Evolutionary conservation across 2,329 filamentous ascomycete genomes (phyloP), one percentile per base, ranked within the genome.

Genomic region (Trichoderma polysporum): DNA sequence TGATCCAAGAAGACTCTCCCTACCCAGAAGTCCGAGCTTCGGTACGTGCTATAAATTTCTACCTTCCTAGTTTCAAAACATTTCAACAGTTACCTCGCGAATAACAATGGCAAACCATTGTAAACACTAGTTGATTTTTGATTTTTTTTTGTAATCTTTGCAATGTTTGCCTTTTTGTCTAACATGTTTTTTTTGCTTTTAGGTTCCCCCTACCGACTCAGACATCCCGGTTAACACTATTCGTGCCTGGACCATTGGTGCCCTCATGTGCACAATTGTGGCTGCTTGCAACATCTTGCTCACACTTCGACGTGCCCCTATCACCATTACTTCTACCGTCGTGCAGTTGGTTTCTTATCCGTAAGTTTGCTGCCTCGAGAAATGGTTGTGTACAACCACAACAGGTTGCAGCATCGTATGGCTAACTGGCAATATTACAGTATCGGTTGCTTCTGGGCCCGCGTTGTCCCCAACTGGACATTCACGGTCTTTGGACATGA

Each of bases 221-320:
- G 84, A 86, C n/a, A 73, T 85, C 4, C 81, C 84, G 7, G 79
- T 81, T 66, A 85, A 85, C 74, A 89, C 87, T 3, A 80, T 89
- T 66, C 86, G 87, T 22, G 85, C 86, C 12, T 89, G 87, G 87
- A 70, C 74, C 6, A 85, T 89, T 66, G 87, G 87, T 37, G 70
- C 86, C 63, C 2, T 88, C 47, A 80, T 88, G 66, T 85, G 86
- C 68, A 89, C 86, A 0, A 75, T 87, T 58, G 85, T 86, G 31
- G 85, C 86, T 0, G 84, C 79, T 1, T 77, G 86, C 72, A 88
- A 88, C 74, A 82, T 85, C 73, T 75, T 87, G 10, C 85, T 88
- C 41, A 76, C 75, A 15, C 70, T 82, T 39, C 83, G 83, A 50
- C 80, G 82, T 47, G 81, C 85, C 1, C 82, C 83, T 65, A 83